A percentile compares a stretch with the other conserved stretches of the same genome.
These are phyloP conservation scores for Rubroboletus pulcherrimus DNA, from an alignment of 768 basidiomycete genomes.

Conservation along the genomic window DNA sequence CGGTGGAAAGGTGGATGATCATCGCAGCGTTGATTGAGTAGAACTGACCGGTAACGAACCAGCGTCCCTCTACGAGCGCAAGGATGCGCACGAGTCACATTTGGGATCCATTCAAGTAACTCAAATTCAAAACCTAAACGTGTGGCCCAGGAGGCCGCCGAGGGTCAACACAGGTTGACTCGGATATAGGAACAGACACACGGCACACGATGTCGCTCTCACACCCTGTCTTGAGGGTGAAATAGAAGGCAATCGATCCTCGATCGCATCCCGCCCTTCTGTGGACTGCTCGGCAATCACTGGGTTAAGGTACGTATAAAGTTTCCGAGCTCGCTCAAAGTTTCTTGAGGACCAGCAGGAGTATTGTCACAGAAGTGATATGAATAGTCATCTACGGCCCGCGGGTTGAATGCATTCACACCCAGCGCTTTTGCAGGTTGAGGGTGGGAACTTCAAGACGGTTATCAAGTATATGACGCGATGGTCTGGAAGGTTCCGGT, in stretches of 20 bases:
- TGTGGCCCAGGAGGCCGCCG: no score
- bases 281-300: not conserved
- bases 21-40: not conserved
- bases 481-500: not conserved
- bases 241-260: no score
- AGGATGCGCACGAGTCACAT: not conserved
- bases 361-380: no score
- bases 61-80: not conserved
- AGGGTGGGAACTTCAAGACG: not conserved
- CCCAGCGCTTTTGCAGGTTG: not conserved
- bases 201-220: constrained; percentile 15
- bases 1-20: constrained; percentile 41
- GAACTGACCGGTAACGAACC: not conserved
- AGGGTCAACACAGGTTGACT: not conserved
- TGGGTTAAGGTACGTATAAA: not conserved
- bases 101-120: not conserved
- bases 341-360: not conserved
- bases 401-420: no score
- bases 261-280: no score
- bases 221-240: not conserved
- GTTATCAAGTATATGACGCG: not conserved
- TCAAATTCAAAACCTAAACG: not conserved
- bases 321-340: not conserved
- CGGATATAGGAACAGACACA: constrained; percentile 14
- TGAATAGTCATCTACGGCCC: no score